phyloP scores from a whole-genome alignment of 257 asterid species.

The Dorcoceras hygrometricum region DNA sequence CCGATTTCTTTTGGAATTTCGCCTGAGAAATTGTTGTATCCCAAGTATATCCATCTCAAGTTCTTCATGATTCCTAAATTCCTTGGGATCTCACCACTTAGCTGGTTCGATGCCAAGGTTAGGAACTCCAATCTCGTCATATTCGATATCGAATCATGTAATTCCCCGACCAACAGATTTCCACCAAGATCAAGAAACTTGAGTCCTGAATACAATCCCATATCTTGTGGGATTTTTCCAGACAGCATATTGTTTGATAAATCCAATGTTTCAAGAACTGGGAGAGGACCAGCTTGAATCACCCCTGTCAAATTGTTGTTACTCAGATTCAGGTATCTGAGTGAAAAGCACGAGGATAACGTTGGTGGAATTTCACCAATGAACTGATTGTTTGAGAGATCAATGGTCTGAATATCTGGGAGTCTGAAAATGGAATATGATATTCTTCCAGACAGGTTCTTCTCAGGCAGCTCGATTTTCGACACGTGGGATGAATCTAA shows the following conservation, averaged over 20 bases:
- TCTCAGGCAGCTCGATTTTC: slow-evolving; percentile 55
- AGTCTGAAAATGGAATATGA: slow-evolving; percentile 43
- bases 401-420: slow-evolving; percentile 48
- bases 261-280: slow-evolving; percentile 54
- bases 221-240: slow-evolving; percentile 50
- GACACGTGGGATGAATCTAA: slow-evolving; percentile 46
- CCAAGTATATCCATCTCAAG: slow-evolving; percentile 60
- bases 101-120: slow-evolving; percentile 74
- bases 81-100: slow-evolving; percentile 56
- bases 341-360: slow-evolving; percentile 37
- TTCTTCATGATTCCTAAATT: slow-evolving; percentile 50
- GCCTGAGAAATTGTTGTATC: slow-evolving; percentile 82
- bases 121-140: slow-evolving; percentile 51
- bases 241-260: slow-evolving; percentile 70
- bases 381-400: slow-evolving; percentile 65
- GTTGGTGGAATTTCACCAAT: slow-evolving; percentile 50
- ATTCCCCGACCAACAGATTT: slow-evolving; percentile 47
- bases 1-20: slow-evolving; percentile 61
- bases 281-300: slow-evolving; percentile 36
- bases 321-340: slow-evolving; percentile 66
- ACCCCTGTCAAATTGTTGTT: slow-evolving; percentile 64
- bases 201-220: slow-evolving; percentile 61
- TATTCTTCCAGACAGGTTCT: slow-evolving; percentile 61
- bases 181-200: slow-evolving; percentile 71
- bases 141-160: slow-evolving; percentile 54